Conservation (phyloP, 1,284 basidiomycete genomes). For the Rhodotorula sp. region DNA sequence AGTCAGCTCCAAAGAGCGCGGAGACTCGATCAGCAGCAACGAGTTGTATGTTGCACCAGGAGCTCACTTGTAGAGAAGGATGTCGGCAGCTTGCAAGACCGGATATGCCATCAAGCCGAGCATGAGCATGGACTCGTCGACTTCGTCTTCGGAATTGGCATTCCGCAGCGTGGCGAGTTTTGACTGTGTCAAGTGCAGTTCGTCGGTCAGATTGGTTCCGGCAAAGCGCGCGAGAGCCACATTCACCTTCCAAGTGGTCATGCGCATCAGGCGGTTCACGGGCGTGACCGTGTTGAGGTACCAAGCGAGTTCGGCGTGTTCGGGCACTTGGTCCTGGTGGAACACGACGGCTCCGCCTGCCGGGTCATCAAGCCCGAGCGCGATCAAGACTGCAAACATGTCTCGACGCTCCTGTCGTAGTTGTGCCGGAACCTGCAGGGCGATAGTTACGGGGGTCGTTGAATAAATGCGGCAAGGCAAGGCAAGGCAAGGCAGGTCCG, state of each 20-base stretch:
- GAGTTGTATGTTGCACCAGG: too few species aligned
- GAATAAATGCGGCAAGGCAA: not conserved
- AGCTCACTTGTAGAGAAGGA: conserved; percentile 74
- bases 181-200: conserved; percentile 54
- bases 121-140: conserved; percentile 77
- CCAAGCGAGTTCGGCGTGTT: conserved; percentile 90
- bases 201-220: not conserved
- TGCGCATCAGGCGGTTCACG: conserved; percentile 64
- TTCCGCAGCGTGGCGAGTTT: conserved; percentile 72
- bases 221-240: not conserved
- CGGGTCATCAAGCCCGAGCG: conserved; percentile 69
- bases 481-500: not conserved
- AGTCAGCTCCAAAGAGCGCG: too few species aligned
- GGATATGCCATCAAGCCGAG: conserved; percentile 88
- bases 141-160: conserved; percentile 67
- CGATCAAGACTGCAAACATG: conserved; percentile 78
- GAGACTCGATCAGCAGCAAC: not conserved
- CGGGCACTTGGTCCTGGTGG: conserved; percentile 82
- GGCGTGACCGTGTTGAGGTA: conserved; percentile 80
- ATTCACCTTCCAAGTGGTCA: conserved; percentile 42
- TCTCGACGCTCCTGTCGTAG: conserved; percentile 66
- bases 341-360: conserved; percentile 73
- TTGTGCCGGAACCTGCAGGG: conserved; percentile 60
- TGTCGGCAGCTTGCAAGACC: conserved; percentile 89
- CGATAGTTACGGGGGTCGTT: not conserved